These are phyloP conservation scores for Arabis hirsuta DNA, from an alignment of 345 rosid genomes.

Conservation along the genomic window DNA sequence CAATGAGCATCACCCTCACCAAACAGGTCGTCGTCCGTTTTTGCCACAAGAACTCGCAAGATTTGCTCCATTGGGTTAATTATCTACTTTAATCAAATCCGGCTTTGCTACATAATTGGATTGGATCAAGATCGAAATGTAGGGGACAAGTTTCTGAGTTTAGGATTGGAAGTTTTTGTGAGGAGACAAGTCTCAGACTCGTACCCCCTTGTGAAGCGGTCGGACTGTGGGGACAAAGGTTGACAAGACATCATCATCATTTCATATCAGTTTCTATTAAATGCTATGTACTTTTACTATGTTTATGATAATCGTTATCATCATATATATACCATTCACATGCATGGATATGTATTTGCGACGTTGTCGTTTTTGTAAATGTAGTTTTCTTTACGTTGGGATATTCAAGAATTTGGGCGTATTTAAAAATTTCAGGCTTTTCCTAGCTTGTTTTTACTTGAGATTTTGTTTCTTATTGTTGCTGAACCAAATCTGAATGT, in stretches of 20 bases:
- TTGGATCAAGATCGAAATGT: neutral
- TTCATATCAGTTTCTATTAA: constrained; percentile 8
- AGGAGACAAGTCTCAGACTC: constrained; percentile 39
- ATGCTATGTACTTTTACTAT: constrained; percentile 33
- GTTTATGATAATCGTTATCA: constrained; percentile 20
- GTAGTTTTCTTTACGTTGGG: constrained; percentile 19
- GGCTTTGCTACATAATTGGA: neutral
- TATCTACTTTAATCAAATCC: neutral
- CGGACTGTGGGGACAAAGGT: constrained; percentile 40
- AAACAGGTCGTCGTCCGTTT: constrained; percentile 53
- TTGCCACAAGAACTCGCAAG: constrained; percentile 68
- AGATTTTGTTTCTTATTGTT: neutral
- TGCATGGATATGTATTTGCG: constrained; percentile 39
- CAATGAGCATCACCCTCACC: constrained; percentile 49
- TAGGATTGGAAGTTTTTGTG: constrained; percentile 52
- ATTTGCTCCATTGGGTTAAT: constrained; percentile 68
- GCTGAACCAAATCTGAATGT: too few species aligned
- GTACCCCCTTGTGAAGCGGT: constrained; percentile 37
- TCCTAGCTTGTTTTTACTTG: neutral
- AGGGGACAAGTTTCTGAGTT: constrained; percentile 26
- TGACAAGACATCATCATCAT: constrained; percentile 39
- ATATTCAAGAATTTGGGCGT: constrained; percentile 4
- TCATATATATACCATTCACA: constrained; percentile 12
- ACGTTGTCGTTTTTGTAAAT: constrained; percentile 40
- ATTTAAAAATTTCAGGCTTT: neutral